Conservation (phyloP, 2,329 filamentous ascomycete species). For the Dactylella cylindrospora region DNA sequence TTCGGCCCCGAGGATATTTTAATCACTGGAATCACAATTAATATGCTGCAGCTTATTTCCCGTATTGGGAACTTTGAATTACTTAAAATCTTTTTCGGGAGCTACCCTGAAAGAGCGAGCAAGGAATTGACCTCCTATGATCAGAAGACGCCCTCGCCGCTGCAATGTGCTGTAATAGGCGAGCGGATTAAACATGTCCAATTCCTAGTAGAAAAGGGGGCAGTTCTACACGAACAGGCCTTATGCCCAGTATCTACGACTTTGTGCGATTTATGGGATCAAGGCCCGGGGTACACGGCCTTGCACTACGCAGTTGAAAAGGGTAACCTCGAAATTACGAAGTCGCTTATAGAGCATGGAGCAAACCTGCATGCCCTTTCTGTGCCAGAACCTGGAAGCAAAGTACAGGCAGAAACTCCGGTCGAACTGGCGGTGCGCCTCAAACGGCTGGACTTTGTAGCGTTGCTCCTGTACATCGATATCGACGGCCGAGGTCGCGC, state of each 20-base stretch:
- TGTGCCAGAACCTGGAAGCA: not conserved
- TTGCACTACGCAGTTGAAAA: slow-evolving; percentile 3
- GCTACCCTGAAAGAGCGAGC: not conserved
- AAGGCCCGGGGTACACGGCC: not conserved
- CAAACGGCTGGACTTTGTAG: slow-evolving; percentile 2
- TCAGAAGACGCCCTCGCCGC: not conserved
- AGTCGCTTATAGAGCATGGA: slow-evolving; percentile 3
- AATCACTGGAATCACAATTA: not conserved
- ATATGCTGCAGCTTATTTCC: not conserved
- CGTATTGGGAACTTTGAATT: not conserved
- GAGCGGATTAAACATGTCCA: slow-evolving; percentile 2
- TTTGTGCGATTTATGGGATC: too few relatives aligned
- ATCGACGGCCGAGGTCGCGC: not conserved
- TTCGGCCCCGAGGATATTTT: not conserved
- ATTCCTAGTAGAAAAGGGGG: slow-evolving; percentile 6
- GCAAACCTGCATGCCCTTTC: not conserved
- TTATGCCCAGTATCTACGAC: too few relatives aligned
- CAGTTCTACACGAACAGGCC: not conserved
- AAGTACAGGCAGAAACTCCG: too few relatives aligned
- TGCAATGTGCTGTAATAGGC: not conserved
- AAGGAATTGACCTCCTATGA: not conserved
- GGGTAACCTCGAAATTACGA: slow-evolving; percentile 10
- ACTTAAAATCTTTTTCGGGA: not conserved
- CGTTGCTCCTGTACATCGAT: slow-evolving; percentile 7
- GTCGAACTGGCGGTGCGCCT: slow-evolving; percentile 5